These are phyloP conservation scores for Peterozyma toletana DNA, from an alignment of 805 yeast genomes.

Conservation along the genomic window DNA sequence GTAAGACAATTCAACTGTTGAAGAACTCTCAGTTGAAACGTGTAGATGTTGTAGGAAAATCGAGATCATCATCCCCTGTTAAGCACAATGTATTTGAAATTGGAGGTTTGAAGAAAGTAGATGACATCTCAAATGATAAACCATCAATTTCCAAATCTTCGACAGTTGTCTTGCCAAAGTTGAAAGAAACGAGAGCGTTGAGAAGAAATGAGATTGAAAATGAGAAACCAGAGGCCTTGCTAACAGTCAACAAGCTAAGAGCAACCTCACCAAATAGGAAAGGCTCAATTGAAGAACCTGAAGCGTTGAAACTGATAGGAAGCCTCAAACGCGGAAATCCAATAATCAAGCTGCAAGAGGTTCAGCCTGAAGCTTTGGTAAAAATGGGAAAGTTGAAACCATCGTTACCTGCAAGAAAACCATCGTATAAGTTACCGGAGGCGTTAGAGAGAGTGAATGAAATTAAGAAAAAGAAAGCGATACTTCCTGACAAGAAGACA, in stretches of 20 bases:
- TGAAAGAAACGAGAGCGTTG: not conserved
- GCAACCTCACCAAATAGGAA: slow-evolving; percentile 13
- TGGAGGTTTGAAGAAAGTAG: not conserved
- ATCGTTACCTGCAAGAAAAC: slow-evolving; percentile 4
- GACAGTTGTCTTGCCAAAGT: not conserved
- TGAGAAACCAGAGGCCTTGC: slow-evolving; percentile 12
- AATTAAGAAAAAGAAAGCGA: slow-evolving; percentile 1
- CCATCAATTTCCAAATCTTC: too few species aligned
- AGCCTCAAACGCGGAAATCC: slow-evolving; percentile 8
- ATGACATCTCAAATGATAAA: too few species aligned
- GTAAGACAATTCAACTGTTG: too few species aligned
- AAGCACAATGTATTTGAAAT: too few species aligned
- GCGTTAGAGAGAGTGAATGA: not conserved
- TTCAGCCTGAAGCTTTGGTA: slow-evolving; percentile 10
- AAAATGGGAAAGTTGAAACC: slow-evolving; percentile 10
- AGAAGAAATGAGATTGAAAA: not conserved
- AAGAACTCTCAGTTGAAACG: too few species aligned
- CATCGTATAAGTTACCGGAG: slow-evolving; percentile 1
- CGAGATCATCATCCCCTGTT: too few species aligned
- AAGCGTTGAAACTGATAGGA: slow-evolving; percentile 17
- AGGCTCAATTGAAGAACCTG: slow-evolving; percentile 16
- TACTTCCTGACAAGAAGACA: not conserved
- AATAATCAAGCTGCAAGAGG: not conserved
- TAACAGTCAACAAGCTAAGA: slow-evolving; percentile 10
- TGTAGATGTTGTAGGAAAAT: too few species aligned